Conservation (phyloP, 2,329 filamentous ascomycete species). For the Fusarium sp. region DNA sequence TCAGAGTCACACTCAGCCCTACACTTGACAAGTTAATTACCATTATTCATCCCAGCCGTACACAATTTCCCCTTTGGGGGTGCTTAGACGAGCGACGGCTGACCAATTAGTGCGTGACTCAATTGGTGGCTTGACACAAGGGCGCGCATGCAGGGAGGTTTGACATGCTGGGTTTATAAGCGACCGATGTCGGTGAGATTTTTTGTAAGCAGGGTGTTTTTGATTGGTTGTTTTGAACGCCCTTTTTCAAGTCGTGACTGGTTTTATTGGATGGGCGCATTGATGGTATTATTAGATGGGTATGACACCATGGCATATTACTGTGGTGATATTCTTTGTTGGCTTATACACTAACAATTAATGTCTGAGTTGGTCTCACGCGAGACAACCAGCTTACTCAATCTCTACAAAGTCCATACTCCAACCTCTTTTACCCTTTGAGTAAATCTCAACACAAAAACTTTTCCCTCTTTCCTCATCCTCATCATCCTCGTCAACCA, state of each 20-base stretch:
- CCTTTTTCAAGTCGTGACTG: background rate
- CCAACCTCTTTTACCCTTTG: conserved; percentile 25
- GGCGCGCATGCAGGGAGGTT: background rate
- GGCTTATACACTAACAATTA: background rate
- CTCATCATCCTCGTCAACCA: conserved; percentile 27
- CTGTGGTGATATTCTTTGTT: background rate
- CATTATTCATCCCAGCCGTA: background rate
- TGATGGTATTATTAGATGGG: background rate
- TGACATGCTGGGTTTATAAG: background rate
- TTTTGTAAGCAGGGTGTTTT: background rate
- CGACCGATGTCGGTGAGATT: background rate
- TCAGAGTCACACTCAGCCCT: conserved; percentile 2
- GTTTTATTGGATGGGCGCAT: background rate
- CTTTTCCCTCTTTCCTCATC: background rate
- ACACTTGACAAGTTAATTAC: background rate
- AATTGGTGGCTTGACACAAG: background rate
- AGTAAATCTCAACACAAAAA: conserved; percentile 36
- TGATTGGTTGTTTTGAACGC: background rate
- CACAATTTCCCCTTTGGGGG: background rate
- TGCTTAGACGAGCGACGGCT: background rate
- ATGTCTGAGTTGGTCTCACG: background rate
- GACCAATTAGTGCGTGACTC: background rate
- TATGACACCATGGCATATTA: background rate
- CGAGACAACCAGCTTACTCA: background rate
- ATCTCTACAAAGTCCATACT: conserved; percentile 39